Base-by-base conservation (phyloP, 345 rosid genomes). In the Corchorus capsularis region DNA sequence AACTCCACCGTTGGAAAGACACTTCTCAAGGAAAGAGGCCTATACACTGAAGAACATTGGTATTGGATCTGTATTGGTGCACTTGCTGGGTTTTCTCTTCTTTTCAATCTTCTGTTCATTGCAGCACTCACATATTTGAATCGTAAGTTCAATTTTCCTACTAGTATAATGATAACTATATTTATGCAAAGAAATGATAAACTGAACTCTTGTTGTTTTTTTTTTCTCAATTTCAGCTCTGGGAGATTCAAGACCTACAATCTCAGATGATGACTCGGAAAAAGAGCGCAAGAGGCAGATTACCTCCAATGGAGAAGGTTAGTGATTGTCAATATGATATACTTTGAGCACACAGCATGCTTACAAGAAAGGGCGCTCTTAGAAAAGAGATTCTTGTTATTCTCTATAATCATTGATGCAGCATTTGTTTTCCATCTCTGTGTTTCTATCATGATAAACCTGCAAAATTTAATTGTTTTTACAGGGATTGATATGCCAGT, bases 11-110 rank as follows among this genome's bases (percentile, higher is more conserved):
- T 89, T 8, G 92, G 92, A 32, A 82, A 70, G 68, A 79, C 79
- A 8, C 86, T 89, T 69, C 89, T 89, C 32, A 79, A 76, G 79
- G 60, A 45, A 47, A 85, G 92, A 78, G 90, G 92, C 72, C 78
- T 89, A 84, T 89, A 82, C 53, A 71, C 79, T 0, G 84, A 84
- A 65, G 85, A 83, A 45, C 53, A 72, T n/a, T 86, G 80, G 89
- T 86, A 80, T 74, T 87, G 93, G 93, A 83, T 86, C 39, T 84
- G 86, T 53, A 50, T 84, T 27, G 88, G 63, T 13, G 87, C 84
- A 73, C 88, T 89, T 43, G 72, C 82, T 0, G 89, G 83, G 8
- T 89, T 86, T 61, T 80, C 88, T 22, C 49, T 89, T 45, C 81
- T 89, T 45, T 89, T 89, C 81, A 89, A 87, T 69, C 8, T 84